A percentile compares a stretch with the other conserved stretches of the same genome.
These are phyloP conservation scores for Elsinoe perseae DNA, from an alignment of 2,329 filamentous ascomycete genomes.

Conservation along the genomic window DNA sequence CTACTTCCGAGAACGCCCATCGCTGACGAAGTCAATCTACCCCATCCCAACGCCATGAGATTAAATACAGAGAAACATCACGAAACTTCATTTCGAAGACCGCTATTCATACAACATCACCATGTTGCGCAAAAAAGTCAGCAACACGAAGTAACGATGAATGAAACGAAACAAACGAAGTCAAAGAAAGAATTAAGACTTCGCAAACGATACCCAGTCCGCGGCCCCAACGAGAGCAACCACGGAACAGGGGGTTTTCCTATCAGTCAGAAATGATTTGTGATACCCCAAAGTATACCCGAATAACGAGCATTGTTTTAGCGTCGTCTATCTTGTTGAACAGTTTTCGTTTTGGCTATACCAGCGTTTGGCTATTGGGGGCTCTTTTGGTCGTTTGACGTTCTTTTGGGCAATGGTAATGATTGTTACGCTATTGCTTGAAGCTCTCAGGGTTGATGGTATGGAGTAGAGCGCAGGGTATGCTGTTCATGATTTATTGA, in stretches of 20 bases:
- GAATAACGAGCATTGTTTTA: slow-evolving; percentile 1
- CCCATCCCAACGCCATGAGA: neutral
- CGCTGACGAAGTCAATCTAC: neutral
- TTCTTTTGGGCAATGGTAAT: neutral
- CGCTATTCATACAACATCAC: slow-evolving; percentile 8
- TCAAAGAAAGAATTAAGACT: slow-evolving; percentile 1
- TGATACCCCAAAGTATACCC: slow-evolving; percentile 7
- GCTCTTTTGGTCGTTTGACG: neutral
- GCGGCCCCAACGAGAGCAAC: neutral
- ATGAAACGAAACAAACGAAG: neutral
- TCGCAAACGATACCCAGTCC: slow-evolving; percentile 4
- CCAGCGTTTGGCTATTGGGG: neutral
- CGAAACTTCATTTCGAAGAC: slow-evolving; percentile 2
- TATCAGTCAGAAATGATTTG: slow-evolving; percentile 6
- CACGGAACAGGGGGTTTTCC: slow-evolving; percentile 5
- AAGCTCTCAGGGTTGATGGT: neutral
- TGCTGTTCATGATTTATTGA: neutral
- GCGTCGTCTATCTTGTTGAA: neutral
- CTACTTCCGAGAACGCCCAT: slow-evolving; percentile 46
- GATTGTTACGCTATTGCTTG: neutral
- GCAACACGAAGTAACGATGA: slow-evolving; percentile 14
- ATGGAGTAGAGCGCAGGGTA: slow-evolving; percentile 4
- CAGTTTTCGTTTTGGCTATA: neutral
- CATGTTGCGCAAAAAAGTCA: neutral
- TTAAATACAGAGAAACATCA: neutral